Base-by-base conservation (phyloP, 164 flowering plant species). In the Nymphaea colorata region DNA sequence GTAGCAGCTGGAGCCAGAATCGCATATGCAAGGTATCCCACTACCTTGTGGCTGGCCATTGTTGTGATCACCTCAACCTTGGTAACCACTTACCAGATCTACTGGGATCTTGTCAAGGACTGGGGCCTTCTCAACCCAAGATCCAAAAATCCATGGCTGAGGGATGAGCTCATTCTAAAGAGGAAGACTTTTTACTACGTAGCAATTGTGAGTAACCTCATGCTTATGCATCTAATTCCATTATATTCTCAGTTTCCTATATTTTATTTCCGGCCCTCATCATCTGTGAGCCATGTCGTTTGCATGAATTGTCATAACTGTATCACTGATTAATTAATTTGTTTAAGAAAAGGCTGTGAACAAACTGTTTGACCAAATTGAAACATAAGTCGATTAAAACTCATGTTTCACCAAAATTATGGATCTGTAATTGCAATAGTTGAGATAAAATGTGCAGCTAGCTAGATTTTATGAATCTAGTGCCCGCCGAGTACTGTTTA, bases 71-170 rank as follows among this genome's bases (percentile, higher is more conserved):
- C 97, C 51, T 90, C 97, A 11, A 77, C 80, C 0, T 51, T 81
- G 6, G 98, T 98, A 5, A 90, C 97, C 42, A 61, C 86, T 44
- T 95, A 95, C 71, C 99, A 95, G 70, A 72, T 92, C 68, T 95
- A 89, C 70, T 95, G 99, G 99, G 99, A 95, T 76, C 90, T 90
- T 72, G 89, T 86, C 11, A 87, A 83, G 83, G 98, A 92, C 60
- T 95, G 99, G 99, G 97, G 97, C 0, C 67, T 95, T 61, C 71
- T 95, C 60, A 76, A 87, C 63, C 84, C 75, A 3, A 85, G 79
- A 53, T 92, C 97, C 65, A 83, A 71, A 65, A 89, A 95, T 70
- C 83, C 66, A 2, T 88, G 85, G 90, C 93, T 95, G 4, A 86
- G 99, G 70, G 97, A 95, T 76, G 87, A 89, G 5, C 78, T 95